Conservation (phyloP, 78 protist genomes). For the Dictyostelium firmibasis region DNA sequence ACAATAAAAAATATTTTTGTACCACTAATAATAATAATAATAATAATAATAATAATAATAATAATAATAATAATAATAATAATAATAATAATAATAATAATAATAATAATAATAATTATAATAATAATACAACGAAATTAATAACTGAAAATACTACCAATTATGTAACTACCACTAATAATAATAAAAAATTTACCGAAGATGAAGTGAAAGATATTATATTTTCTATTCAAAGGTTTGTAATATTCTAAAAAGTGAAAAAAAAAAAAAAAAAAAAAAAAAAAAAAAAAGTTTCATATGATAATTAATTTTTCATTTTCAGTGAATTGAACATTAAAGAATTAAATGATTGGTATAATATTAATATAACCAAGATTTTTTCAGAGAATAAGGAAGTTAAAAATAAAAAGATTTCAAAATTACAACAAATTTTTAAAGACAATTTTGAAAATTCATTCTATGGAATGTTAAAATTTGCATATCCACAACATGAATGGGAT, state of each 20-base stretch:
- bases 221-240: background rate
- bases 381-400: background rate
- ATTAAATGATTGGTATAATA: conserved; percentile 15
- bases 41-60: too few relatives aligned
- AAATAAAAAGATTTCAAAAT: background rate
- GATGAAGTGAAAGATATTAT: background rate
- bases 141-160: too few relatives aligned
- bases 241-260: background rate
- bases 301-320: too few relatives aligned
- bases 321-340: background rate
- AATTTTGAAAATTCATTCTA: background rate
- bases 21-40: too few relatives aligned
- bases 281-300: too few relatives aligned
- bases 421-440: background rate
- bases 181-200: background rate
- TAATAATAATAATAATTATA: too few relatives aligned
- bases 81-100: too few relatives aligned
- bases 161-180: background rate
- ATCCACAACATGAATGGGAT: conserved; percentile 8
- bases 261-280: too few relatives aligned
- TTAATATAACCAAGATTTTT: background rate
- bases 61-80: too few relatives aligned
- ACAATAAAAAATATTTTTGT: too few relatives aligned
- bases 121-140: too few relatives aligned
- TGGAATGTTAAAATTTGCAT: background rate